Conservation (phyloP, 1,139 yeast genomes). For the Geotrichum citri-aurantii region DNA sequence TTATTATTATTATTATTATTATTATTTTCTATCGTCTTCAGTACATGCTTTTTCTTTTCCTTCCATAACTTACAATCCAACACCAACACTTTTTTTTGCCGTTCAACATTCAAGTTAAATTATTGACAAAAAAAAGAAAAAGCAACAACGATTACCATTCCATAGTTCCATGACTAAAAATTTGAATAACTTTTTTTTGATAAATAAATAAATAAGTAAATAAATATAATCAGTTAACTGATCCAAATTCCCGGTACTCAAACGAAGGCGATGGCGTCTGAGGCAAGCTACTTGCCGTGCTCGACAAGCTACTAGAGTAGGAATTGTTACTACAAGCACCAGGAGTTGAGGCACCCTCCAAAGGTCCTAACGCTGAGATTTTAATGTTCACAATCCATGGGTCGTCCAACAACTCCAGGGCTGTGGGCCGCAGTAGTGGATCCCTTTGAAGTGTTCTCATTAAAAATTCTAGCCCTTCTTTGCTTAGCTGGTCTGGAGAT, state of each 20-base stretch:
- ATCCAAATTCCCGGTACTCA: neutral
- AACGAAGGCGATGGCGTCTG: slow-evolving; percentile 1
- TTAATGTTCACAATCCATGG: slow-evolving; percentile 56
- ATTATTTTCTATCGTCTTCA: too few relatives aligned
- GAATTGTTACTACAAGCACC: neutral
- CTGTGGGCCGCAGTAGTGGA: slow-evolving; percentile 73
- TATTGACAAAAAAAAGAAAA: too few relatives aligned
- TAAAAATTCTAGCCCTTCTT: slow-evolving; percentile 64
- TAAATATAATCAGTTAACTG: neutral
- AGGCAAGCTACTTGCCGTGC: neutral
- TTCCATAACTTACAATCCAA: too few relatives aligned
- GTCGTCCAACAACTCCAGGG: slow-evolving; percentile 77
- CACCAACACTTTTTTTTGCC: too few relatives aligned
- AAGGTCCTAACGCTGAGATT: slow-evolving; percentile 12
- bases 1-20: too few relatives aligned
- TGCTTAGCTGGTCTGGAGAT: slow-evolving; percentile 66
- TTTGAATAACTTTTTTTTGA: neutral
- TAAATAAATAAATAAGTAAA: neutral
- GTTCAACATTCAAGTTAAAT: too few relatives aligned
- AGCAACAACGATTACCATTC: too few relatives aligned
- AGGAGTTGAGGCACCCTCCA: slow-evolving; percentile 1
- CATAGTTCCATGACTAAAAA: neutral
- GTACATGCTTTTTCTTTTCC: too few relatives aligned
- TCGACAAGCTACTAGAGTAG: neutral
- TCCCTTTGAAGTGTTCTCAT: slow-evolving; percentile 76